Evolutionary conservation across 2,329 filamentous ascomycete species (phyloP).

Genomic region (Eutypella sp.): DNA sequence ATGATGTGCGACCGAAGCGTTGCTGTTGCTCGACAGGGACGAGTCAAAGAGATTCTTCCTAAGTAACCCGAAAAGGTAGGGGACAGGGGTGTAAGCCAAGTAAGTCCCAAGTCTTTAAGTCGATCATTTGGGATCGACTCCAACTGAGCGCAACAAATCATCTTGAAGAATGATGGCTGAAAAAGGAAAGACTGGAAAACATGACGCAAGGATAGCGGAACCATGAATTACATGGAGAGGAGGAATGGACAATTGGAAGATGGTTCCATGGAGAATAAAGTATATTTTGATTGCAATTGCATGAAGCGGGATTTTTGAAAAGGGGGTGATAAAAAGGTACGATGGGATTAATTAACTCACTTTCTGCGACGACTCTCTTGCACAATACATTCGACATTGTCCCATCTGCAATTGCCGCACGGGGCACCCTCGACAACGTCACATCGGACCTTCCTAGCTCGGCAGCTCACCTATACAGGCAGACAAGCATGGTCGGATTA

Average conservation of each 20-base stretch:
- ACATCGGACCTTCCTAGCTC: slow-evolving; percentile 85
- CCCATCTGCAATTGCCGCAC: slow-evolving; percentile 81
- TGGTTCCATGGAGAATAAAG: no score
- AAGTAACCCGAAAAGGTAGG: slow-evolving; percentile 9
- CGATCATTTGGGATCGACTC: no score
- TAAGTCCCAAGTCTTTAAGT: no score
- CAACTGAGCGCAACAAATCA: background rate
- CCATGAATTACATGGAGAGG: slow-evolving; percentile 6
- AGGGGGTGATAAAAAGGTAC: slow-evolving; percentile 11
- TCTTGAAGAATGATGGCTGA: slow-evolving; percentile 15
- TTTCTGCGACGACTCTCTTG: slow-evolving; percentile 82
- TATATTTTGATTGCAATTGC: slow-evolving; percentile 2
- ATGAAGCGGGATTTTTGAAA: background rate
- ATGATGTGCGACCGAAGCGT: slow-evolving; percentile 23
- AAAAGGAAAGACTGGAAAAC: slow-evolving; percentile 9
- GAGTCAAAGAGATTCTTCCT: slow-evolving; percentile 28
- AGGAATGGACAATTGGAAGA: background rate
- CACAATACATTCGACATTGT: slow-evolving; percentile 71
- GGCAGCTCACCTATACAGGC: slow-evolving; percentile 46
- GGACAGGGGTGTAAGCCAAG: slow-evolving; percentile 21
- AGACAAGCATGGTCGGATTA: background rate
- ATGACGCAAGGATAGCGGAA: slow-evolving; percentile 14
- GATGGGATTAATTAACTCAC: slow-evolving; percentile 46
- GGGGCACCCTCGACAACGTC: slow-evolving; percentile 87
- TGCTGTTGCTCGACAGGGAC: slow-evolving; percentile 15